A percentile compares a stretch with the other conserved stretches of the same genome.
Conservation (phyloP, 345 rosid species). For the Sisymbrium irio region DNA sequence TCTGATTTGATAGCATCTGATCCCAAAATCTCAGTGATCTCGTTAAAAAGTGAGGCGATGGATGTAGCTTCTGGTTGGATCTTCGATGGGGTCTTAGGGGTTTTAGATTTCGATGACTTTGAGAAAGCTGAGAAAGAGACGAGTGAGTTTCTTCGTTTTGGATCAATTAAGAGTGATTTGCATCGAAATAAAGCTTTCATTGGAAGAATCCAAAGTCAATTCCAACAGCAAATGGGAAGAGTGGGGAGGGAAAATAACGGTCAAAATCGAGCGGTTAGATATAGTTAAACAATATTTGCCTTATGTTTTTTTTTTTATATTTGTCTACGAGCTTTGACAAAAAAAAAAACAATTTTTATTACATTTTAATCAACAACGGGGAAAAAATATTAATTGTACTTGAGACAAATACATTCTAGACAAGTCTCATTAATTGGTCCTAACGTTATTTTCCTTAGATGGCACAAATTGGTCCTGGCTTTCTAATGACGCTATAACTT, state of each 20-base stretch:
- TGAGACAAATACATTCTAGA: neutral
- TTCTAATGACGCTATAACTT: neutral
- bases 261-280: neutral
- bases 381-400: too few species aligned
- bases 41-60: conserved; percentile 49
- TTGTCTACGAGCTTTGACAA: too few species aligned
- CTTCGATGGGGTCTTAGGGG: conserved; percentile 26
- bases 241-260: conserved; percentile 11
- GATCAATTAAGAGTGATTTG: conserved; percentile 9
- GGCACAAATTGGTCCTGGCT: neutral
- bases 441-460: neutral
- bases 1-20: conserved; percentile 34
- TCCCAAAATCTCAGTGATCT: conserved; percentile 60
- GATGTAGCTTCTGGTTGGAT: conserved; percentile 34
- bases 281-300: neutral
- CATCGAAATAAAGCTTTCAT: conserved; percentile 33
- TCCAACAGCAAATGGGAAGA: neutral
- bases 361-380: too few species aligned
- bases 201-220: neutral
- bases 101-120: conserved; percentile 39
- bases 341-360: too few species aligned
- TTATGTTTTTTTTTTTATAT: too few species aligned
- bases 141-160: neutral
- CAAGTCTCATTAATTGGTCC: too few species aligned
- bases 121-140: conserved; percentile 39